Evolutionary conservation across 2,329 filamentous ascomycete species (phyloP).

Genomic region (Aurifilum marmelostoma): DNA sequence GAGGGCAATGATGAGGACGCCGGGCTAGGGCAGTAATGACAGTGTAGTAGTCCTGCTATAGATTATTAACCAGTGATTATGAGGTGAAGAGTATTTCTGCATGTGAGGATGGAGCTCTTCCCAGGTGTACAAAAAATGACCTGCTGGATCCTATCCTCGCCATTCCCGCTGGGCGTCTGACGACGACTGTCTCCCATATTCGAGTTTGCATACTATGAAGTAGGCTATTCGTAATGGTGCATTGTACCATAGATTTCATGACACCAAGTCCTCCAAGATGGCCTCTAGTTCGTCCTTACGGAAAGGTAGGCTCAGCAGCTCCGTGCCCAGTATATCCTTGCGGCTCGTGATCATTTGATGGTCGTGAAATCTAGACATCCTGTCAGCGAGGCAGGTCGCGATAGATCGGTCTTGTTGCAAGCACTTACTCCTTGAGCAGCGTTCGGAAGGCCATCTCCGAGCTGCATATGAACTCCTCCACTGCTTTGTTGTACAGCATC

Average conservation of each 20-base stretch:
- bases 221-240: neutral
- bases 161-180: neutral
- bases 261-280: constrained; percentile 75
- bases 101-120: neutral
- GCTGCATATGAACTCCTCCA: constrained; percentile 95
- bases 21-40: neutral
- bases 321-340: constrained; percentile 83
- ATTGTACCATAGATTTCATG: constrained; percentile 33
- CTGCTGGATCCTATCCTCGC: neutral
- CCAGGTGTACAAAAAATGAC: neutral
- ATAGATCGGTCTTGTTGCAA: neutral
- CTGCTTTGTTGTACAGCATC: constrained; percentile 90
- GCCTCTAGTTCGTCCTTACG: constrained; percentile 85
- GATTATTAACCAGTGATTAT: no score
- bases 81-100: neutral
- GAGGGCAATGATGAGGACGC: neutral
- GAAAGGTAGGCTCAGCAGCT: constrained; percentile 84
- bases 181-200: no score
- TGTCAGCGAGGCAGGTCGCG: constrained; percentile 34
- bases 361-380: constrained; percentile 74
- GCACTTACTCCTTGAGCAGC: constrained; percentile 80
- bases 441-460: constrained; percentile 96
- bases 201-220: neutral
- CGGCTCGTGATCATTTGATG: constrained; percentile 95
- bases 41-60: neutral